Evolutionary conservation across 2,329 filamentous ascomycete species (phyloP).

Genomic region (Elsinoe necatrix): DNA sequence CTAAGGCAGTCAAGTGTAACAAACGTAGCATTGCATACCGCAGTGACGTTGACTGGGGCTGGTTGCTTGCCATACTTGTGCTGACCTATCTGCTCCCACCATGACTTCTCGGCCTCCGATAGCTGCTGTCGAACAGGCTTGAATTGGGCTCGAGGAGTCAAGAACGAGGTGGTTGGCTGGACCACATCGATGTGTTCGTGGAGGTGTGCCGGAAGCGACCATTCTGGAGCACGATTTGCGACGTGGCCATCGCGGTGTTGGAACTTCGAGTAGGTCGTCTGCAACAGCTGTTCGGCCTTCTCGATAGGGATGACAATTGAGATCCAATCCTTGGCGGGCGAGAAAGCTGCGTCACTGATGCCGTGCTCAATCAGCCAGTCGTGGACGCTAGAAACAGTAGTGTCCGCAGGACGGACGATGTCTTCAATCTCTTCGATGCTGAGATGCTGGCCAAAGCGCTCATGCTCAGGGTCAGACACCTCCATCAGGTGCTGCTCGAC

Average conservation of each 20-base stretch:
- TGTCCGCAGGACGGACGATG: slow-evolving; percentile 45
- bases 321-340: slow-evolving; percentile 51
- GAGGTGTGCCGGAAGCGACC: slow-evolving; percentile 51
- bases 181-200: slow-evolving; percentile 52
- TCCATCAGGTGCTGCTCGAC: slow-evolving; percentile 49
- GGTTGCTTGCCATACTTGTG: slow-evolving; percentile 17
- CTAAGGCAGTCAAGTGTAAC: slow-evolving; percentile 48
- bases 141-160: slow-evolving; percentile 29
- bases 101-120: slow-evolving; percentile 14
- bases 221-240: slow-evolving; percentile 47
- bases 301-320: slow-evolving; percentile 44
- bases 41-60: slow-evolving; percentile 22
- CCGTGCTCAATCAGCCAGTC: slow-evolving; percentile 50
- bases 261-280: slow-evolving; percentile 46
- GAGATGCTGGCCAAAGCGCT: slow-evolving; percentile 48
- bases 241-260: slow-evolving; percentile 43
- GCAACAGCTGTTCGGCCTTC: slow-evolving; percentile 45
- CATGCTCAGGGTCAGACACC: slow-evolving; percentile 46
- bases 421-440: slow-evolving; percentile 44
- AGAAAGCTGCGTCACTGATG: slow-evolving; percentile 39
- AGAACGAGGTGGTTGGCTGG: slow-evolving; percentile 54
- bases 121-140: not conserved
- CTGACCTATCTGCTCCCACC: slow-evolving; percentile 20
- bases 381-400: slow-evolving; percentile 45
- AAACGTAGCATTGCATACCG: slow-evolving; percentile 43